Base-by-base conservation (phyloP, 306 rosid species). In the Canavalia ensiformis region DNA sequence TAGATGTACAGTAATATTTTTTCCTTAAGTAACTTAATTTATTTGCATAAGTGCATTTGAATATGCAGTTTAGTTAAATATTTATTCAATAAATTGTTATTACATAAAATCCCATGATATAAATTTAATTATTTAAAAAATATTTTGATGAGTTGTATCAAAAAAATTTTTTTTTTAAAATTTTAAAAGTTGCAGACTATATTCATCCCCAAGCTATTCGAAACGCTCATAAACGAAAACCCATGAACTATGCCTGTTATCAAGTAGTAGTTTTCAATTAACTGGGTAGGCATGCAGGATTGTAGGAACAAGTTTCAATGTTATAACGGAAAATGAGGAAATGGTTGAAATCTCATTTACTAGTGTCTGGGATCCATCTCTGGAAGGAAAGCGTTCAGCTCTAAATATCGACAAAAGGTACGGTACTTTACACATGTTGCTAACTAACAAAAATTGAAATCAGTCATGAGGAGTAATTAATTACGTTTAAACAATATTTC, bases 391-490 rank as follows among this genome's bases (percentile, higher is more conserved):
- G 74, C 72, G n/a, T 69, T 91, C 89, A 49, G 90, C 99, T 49
- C 77, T 95, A 47, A 95, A 90, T 41, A 90, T 95, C 52, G 97
- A 95, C 81, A 90, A 84, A 85, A 95, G 99, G 99, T 91, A 37
- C 31, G 9, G 7, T 10, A 18, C 25, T 8, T n/a, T 57, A 30
- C 68, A 39, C 39, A 30, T 3, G 35, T 79, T 58, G 60, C 69
- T 54, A 49, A 45, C 1, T 83, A 57, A 49, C 1, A 1, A 18
- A 37, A 33, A 33, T 65, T 80, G 68, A 51, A 28, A 52, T 51
- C 6, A 52, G 3, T 79, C 8, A 60, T 34, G 1, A 3, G 2
- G 29, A 37, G 37, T 35, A 13, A 29, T 45, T 44, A 76, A 30
- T 50, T 12, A 64, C 42, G 7, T 65, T 30, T 65, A 1, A 44